Evolutionary conservation across 129 eudicot genomes (phyloP), one percentile per base, ranked within the genome.

Genomic region (Sambucus nigra): DNA sequence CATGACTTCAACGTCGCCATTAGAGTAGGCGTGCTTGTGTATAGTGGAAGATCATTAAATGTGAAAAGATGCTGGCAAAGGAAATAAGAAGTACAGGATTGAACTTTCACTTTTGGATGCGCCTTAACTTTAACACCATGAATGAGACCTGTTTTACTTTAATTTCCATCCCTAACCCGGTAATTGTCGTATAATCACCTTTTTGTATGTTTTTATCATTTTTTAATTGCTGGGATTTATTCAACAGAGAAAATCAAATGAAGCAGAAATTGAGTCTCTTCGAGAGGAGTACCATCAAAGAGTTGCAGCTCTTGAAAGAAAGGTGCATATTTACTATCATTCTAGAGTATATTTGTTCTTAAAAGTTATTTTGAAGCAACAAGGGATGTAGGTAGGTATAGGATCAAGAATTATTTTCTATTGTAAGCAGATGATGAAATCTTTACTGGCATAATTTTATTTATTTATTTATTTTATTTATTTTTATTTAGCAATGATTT

Each of bases 221-320:
- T 64, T 51, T 52, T 66, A 39, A 75, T 49, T 71, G 54, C 45
- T 18, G 16, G 7, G 7, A 25, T 16, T 60, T 24, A 25, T 52
- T 61, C 40, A 61, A 48, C 80, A 91, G 95, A 76, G 81, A 44
- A 91, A 85, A 60, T 79, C 94, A 61, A 79, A 69, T 70, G 95
- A 91, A 53, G 88, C 88, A 57, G 95, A 79, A 72, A 65, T 76
- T 42, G 98, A 85, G 72, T 68, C 94, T 64, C 57, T 91, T 10
- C 77, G 84, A 24, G 94, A 85, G 70, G 95, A 91, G 76, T 81
- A 73, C 67, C 95, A 82, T 69, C 98, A 91, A 62, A 85, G 82
- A 70, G 89, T 85, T 13, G 71, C 95, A 33, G 48, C 80, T 65
- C 94, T 91, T 27, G 98, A 91, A 63, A 79, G 89, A 65, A 91